A percentile compares a stretch with the other conserved stretches of the same genome.
These are phyloP conservation scores for Nematocida ironsii DNA, from an alignment of 371 early-diverging fungal species.

Conservation along the genomic window DNA sequence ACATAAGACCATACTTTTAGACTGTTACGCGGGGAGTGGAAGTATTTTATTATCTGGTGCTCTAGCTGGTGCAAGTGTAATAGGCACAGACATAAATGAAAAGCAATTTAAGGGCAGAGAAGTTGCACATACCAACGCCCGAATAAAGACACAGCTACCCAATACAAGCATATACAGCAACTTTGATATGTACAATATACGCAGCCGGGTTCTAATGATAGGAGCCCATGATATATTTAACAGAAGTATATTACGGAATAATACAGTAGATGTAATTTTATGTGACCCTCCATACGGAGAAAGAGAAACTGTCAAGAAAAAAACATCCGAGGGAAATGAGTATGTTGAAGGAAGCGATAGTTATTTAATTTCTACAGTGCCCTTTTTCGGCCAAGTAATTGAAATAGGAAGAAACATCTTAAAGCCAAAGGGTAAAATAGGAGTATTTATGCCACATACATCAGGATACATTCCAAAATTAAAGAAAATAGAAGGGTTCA, in stretches of 20 bases:
- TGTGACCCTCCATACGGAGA: slow-evolving; percentile 60
- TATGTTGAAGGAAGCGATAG: slow-evolving; percentile 1
- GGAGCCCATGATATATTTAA: slow-evolving; percentile 37
- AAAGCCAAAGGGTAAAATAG: slow-evolving; percentile 27
- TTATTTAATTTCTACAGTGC: not conserved
- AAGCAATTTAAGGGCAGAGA: slow-evolving; percentile 46
- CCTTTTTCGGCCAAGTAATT: slow-evolving; percentile 20
- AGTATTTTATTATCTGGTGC: slow-evolving; percentile 59
- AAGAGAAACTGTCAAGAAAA: slow-evolving; percentile 49
- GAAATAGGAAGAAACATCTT: slow-evolving; percentile 13
- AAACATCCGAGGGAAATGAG: not conserved
- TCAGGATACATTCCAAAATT: slow-evolving; percentile 1
- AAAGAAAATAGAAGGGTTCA: not conserved
- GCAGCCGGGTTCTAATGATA: slow-evolving; percentile 14
- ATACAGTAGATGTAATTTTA: slow-evolving; percentile 50
- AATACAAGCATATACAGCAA: slow-evolving; percentile 52
- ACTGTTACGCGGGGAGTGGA: slow-evolving; percentile 63
- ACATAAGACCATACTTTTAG: slow-evolving; percentile 42
- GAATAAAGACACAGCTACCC: slow-evolving; percentile 48
- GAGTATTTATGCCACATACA: slow-evolving; percentile 45
- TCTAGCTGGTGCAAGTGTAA: slow-evolving; percentile 43
- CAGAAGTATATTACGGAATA: slow-evolving; percentile 5
- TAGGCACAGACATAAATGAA: slow-evolving; percentile 57
- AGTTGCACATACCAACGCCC: slow-evolving; percentile 12
- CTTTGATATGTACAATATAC: slow-evolving; percentile 52